Percentiles rank a stretch among this genome's conserved stretches.
phyloP scores from a whole-genome alignment of 192 early-diverging fungal genomes.

The Piromyces sp. region DNA sequence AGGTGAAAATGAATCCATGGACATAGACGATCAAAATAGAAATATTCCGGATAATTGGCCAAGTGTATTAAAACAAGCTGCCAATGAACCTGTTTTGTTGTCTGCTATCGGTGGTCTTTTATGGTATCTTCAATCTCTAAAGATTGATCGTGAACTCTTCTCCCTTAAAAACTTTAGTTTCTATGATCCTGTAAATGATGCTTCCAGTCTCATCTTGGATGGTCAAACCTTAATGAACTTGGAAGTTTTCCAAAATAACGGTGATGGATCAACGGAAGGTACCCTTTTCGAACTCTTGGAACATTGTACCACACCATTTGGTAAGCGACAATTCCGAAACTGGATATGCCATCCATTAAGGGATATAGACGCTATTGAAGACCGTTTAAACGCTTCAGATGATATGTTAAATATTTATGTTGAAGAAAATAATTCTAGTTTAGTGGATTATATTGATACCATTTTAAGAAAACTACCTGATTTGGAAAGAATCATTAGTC shows the following conservation, averaged over 20 bases:
- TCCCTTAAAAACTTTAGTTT: constrained; percentile 64
- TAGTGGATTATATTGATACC: constrained; percentile 6
- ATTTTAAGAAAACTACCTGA: constrained; percentile 46
- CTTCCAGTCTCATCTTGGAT: constrained; percentile 65
- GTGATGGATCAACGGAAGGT: constrained; percentile 52
- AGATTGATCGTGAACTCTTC: constrained; percentile 67
- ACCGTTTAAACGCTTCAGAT: constrained; percentile 74
- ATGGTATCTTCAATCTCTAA: constrained; percentile 72
- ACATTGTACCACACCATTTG: constrained; percentile 75
- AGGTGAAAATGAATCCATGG: constrained; percentile 9
- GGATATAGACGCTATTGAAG: constrained; percentile 41
- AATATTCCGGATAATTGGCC: constrained; percentile 14
- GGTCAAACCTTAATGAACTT: constrained; percentile 84
- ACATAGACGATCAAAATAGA: constrained; percentile 13
- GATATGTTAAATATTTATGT: constrained; percentile 40
- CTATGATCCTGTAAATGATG: constrained; percentile 70
- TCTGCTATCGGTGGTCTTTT: constrained; percentile 57
- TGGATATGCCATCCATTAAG: constrained; percentile 6
- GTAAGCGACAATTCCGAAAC: constrained; percentile 52
- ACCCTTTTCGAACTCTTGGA: constrained; percentile 75
- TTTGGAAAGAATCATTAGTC: constrained; percentile 74
- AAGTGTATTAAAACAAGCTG: constrained; percentile 3
- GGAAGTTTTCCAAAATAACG: constrained; percentile 72
- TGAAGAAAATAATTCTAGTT: constrained; percentile 18
- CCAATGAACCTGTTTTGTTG: constrained; percentile 16